These are phyloP conservation scores for Colletotrichum zoysiae DNA, from an alignment of 2,329 filamentous ascomycete species.

Conservation along the genomic window DNA sequence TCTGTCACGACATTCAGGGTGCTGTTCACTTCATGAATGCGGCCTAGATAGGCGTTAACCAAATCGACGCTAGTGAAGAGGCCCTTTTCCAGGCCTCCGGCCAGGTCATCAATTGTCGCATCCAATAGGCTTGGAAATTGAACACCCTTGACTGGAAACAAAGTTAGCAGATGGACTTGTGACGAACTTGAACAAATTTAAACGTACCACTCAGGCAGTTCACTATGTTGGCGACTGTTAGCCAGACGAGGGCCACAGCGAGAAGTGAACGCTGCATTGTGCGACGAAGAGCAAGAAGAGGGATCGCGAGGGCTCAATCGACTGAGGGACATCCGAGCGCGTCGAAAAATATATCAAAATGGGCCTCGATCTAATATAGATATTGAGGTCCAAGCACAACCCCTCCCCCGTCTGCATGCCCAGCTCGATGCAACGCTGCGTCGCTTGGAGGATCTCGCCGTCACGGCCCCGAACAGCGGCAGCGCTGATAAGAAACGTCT, in stretches of 20 bases:
- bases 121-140: constrained; percentile 51
- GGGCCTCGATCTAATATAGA: constrained; percentile 1
- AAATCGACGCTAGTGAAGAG: constrained; percentile 55
- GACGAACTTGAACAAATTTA: not conserved
- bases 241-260: constrained; percentile 21
- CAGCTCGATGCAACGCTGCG: constrained; percentile 24
- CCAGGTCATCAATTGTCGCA: constrained; percentile 51
- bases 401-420: not conserved
- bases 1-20: constrained; percentile 51
- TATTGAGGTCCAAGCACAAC: not conserved
- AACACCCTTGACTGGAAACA: constrained; percentile 14
- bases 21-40: constrained; percentile 47
- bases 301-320: not conserved
- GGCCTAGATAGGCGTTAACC: constrained; percentile 47
- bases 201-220: constrained; percentile 30
- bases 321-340: too few species aligned
- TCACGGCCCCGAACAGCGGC: constrained; percentile 9
- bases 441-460: constrained; percentile 16
- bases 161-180: constrained; percentile 3
- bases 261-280: constrained; percentile 4
- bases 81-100: constrained; percentile 47
- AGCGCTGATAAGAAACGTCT: constrained; percentile 22
- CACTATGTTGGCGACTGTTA: constrained; percentile 14
- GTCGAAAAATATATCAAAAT: accelerated
- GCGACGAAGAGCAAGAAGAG: not conserved